A percentile compares a stretch with the other conserved stretches of the same genome.
These are phyloP conservation scores for Phytophthora cactorum DNA, from an alignment of 352 stramenopile genomes.

Conservation along the genomic window DNA sequence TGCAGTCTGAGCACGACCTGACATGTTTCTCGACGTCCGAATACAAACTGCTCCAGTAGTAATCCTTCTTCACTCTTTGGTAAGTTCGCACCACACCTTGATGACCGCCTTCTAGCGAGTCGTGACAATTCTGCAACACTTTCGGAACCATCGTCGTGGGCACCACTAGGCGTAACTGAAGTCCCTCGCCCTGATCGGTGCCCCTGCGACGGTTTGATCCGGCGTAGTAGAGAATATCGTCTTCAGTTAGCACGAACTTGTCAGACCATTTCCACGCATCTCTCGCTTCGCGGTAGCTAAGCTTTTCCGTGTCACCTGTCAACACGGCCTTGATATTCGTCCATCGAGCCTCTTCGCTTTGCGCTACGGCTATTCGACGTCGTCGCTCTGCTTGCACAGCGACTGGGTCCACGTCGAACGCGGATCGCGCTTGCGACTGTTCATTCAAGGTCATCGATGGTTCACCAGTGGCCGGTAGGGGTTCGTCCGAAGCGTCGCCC, in stretches of 20 bases:
- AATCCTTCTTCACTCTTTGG: background rate
- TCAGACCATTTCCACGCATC: background rate
- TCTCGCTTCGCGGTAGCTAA: background rate
- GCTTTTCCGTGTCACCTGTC: background rate
- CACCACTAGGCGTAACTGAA: background rate
- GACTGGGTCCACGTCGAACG: background rate
- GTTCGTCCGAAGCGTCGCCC: no score
- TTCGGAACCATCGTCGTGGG: background rate
- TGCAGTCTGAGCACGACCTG: background rate
- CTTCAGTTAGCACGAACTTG: background rate
- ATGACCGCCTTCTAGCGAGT: background rate
- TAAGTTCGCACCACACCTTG: background rate
- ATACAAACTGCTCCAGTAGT: background rate
- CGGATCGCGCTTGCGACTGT: no score
- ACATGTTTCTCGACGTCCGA: background rate
- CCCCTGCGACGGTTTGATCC: background rate
- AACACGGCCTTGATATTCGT: background rate
- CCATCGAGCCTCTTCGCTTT: background rate
- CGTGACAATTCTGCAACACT: background rate
- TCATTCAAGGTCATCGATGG: no score
- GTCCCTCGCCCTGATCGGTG: fast-evolving
- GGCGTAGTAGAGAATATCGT: background rate
- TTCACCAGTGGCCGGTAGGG: no score
- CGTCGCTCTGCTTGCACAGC: background rate
- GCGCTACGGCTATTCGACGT: background rate